Percentiles rank a stretch among this genome's conserved stretches.
Evolutionary conservation across 2,329 filamentous ascomycete species (phyloP).

Genomic region (Rugonectria rugulosa): DNA sequence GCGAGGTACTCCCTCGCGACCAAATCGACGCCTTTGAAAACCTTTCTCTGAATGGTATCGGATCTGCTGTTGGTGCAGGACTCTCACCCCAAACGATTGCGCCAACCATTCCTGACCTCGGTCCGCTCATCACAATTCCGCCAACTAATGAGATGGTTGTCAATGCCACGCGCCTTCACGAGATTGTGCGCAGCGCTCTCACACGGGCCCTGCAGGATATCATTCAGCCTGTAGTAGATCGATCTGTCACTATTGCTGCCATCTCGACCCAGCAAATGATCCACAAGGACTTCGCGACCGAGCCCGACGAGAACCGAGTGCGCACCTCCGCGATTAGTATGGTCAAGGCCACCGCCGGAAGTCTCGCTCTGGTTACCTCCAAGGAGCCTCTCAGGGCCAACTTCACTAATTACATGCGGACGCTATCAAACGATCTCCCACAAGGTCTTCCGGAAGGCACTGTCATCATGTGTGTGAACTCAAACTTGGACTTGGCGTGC

Average conservation of each 20-base stretch:
- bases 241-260: conserved; percentile 96
- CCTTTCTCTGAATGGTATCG: conserved; percentile 78
- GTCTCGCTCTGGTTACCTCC: conserved; percentile 94
- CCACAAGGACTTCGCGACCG: conserved; percentile 94
- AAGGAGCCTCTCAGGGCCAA: conserved; percentile 97
- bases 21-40: conserved; percentile 84
- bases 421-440: conserved; percentile 71
- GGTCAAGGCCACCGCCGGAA: conserved; percentile 93
- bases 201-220: conserved; percentile 94
- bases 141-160: conserved; percentile 82
- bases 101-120: conserved; percentile 83
- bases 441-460: conserved; percentile 91
- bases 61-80: conserved; percentile 71
- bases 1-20: conserved; percentile 69
- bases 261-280: conserved; percentile 97
- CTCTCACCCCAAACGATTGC: conserved; percentile 81
- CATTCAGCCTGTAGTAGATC: conserved; percentile 95
- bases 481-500: conserved; percentile 93
- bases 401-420: conserved; percentile 94
- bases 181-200: conserved; percentile 86
- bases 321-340: conserved; percentile 89
- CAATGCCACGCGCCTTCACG: conserved; percentile 70
- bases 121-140: conserved; percentile 80
- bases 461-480: conserved; percentile 98
- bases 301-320: conserved; percentile 86